A percentile compares a stretch with the other conserved stretches of the same genome.
Conservation (phyloP, 1,284 basidiomycete species). For the Apiotrichum porosum region DNA sequence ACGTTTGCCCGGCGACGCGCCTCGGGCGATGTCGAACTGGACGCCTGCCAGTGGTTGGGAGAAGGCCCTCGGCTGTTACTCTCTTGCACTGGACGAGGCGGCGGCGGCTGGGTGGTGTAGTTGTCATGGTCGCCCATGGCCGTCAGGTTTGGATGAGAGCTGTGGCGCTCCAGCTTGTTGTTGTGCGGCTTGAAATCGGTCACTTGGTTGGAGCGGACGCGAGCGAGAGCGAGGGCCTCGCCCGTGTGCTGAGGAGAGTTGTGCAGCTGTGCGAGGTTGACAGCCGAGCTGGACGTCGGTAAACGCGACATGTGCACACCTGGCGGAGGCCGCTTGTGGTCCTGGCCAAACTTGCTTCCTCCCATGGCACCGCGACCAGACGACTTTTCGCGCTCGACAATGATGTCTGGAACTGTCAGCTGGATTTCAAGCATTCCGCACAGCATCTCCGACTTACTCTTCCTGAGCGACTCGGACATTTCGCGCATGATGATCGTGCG, state of each 20-base stretch:
- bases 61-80: no score
- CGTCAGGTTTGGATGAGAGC: constrained; percentile 23
- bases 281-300: constrained; percentile 24
- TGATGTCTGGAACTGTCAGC: constrained; percentile 27
- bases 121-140: constrained; percentile 5
- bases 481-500: constrained; percentile 44
- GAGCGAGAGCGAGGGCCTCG: constrained; percentile 16
- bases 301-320: constrained; percentile 25
- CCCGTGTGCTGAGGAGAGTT: not conserved
- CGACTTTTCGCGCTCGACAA: constrained; percentile 45
- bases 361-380: constrained; percentile 14
- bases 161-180: constrained; percentile 17
- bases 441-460: constrained; percentile 44
- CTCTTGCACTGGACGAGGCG: not conserved
- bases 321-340: constrained; percentile 26
- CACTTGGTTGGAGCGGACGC: constrained; percentile 3
- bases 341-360: constrained; percentile 8
- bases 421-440: not conserved
- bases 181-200: not conserved
- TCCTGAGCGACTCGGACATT: constrained; percentile 42
- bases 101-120: constrained; percentile 6
- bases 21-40: constrained; percentile 10
- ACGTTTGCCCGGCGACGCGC: constrained; percentile 22
- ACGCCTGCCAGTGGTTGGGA: no score
- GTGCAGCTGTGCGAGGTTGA: constrained; percentile 26